These are phyloP conservation scores for Picea glauca DNA, from an alignment of 75 land plant genomes.

Conservation along the genomic window DNA sequence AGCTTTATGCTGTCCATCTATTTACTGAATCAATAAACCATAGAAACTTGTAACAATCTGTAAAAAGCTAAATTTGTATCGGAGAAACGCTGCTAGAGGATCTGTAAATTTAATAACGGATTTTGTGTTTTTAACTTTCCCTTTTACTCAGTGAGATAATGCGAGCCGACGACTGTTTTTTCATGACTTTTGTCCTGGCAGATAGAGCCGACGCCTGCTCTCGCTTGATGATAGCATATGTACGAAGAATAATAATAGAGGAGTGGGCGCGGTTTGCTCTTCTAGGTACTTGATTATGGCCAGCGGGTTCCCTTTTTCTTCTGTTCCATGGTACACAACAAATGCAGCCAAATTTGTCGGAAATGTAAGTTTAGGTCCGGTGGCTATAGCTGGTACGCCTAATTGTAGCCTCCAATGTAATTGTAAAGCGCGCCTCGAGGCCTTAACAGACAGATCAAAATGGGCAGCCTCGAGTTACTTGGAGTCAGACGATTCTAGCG, in stretches of 20 bases:
- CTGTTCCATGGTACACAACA: neutral
- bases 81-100: too few relatives aligned
- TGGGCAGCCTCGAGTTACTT: neutral
- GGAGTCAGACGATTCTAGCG: too few relatives aligned
- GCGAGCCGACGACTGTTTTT: neutral
- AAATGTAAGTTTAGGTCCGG: slow-evolving; percentile 2
- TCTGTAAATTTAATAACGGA: too few relatives aligned
- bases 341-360: neutral
- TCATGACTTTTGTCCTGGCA: neutral
- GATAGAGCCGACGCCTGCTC: neutral
- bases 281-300: neutral
- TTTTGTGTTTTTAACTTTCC: too few relatives aligned
- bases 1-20: neutral
- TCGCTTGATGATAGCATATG: neutral
- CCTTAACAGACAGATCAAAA: neutral
- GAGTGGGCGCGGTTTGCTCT: neutral
- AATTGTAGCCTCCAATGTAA: neutral
- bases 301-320: neutral
- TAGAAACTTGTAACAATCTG: neutral
- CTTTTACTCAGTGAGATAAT: too few relatives aligned
- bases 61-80: too few relatives aligned
- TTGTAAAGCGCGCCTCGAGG: neutral
- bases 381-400: neutral
- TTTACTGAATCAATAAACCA: neutral
- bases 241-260: slow-evolving; percentile 5